Conservation (phyloP, 2,329 filamentous ascomycete species). For the Beauveria rudraprayagi region DNA sequence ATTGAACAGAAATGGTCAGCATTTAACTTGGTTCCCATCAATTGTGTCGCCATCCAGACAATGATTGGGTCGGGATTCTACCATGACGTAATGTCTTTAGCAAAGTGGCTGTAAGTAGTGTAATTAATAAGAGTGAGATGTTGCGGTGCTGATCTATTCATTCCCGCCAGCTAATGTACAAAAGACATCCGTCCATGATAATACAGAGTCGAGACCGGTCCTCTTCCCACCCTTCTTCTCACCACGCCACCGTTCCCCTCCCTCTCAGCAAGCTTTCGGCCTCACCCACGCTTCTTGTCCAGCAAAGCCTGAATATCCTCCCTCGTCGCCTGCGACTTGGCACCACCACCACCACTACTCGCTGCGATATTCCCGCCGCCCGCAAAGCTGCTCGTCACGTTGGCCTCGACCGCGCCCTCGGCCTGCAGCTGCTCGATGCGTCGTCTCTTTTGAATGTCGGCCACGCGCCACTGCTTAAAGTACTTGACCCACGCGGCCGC, state of each 20-base stretch:
- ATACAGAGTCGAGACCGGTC: background rate
- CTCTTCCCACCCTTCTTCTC: background rate
- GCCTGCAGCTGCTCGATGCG: conserved; percentile 67
- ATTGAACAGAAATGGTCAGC: background rate
- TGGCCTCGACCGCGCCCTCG: conserved; percentile 61
- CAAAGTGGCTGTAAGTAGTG: background rate
- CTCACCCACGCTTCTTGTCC: conserved; percentile 24
- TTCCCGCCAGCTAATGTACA: conserved; percentile 2
- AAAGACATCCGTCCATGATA: background rate
- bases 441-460: conserved; percentile 79
- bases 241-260: too few species aligned
- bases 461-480: conserved; percentile 93
- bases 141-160: background rate
- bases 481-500: conserved; percentile 93
- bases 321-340: conserved; percentile 24
- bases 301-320: conserved; percentile 33
- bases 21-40: background rate
- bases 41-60: background rate
- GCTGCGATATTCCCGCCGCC: conserved; percentile 19
- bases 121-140: conserved; percentile 3
- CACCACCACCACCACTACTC: conserved; percentile 14
- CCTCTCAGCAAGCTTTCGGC: too few species aligned
- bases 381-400: conserved; percentile 30
- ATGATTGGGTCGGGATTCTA: too few species aligned
- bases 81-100: background rate